Base-by-base conservation (phyloP, 1,284 basidiomycete genomes). In the Sporisorium scitamineum region DNA sequence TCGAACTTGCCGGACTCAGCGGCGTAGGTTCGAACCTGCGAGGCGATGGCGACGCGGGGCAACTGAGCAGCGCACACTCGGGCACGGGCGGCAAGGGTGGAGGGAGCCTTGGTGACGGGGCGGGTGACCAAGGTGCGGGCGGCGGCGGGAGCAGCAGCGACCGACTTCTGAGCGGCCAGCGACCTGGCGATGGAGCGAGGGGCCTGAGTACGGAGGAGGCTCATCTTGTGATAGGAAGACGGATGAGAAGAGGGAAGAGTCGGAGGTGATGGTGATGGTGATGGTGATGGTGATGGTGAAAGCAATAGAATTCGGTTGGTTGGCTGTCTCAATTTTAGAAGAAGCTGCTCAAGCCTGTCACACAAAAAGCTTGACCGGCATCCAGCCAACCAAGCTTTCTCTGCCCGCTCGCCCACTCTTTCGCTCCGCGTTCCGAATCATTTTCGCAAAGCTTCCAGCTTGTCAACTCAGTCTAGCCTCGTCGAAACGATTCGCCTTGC, bases 1-100 rank as follows among this genome's bases (percentile, higher is more conserved):
- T 90, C 90, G 88, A 92, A 97, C 86, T 91, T 91, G 78, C 87
- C 85, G 47, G 89, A 88, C 80, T 96, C 94, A 41, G 87, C 87
- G 47, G 88, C 88, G 78, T 88, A 88, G 11, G 80, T 73, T 59
- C 88, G 84, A 66, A 81, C 29, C 62, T 72, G 70, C 44, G 65
- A 72, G 39, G 67, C 75, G 64, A 74, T 61, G 52, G 70, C 60
- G 47, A 70, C 54, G 54, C 70, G 70, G 34, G 74, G 74, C 9
- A 72, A 58, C 48, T 58, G 58, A 41, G 70, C 61, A 47, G 70
- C 70, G 31, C 66, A 65, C 22, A 72, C 64, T 29, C 74, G 65
- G 42, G 62, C 63, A 54, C 69, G 74, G 50, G 53, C 66, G 27
- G 64, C 63, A 26, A 67, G 64, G 37, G 60, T 76, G 64, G 64